These are phyloP conservation scores for Omphalea diandra DNA, from an alignment of 441 rosid genomes.

Conservation along the genomic window DNA sequence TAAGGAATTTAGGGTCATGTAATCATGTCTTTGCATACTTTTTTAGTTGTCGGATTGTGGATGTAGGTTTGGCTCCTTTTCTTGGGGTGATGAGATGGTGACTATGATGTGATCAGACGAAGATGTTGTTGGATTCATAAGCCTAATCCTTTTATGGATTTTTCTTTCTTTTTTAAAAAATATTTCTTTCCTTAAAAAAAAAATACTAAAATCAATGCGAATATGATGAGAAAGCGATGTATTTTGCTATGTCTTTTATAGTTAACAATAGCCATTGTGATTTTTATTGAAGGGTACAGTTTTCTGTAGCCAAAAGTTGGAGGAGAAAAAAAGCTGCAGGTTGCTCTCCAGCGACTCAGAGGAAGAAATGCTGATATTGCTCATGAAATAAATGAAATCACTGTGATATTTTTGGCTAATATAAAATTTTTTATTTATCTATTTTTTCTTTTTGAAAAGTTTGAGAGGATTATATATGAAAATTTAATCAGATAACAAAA, in stretches of 20 bases:
- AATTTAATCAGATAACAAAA: constrained; percentile 54
- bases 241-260: too few relatives aligned
- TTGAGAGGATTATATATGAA: constrained; percentile 63
- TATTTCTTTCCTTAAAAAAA: too few relatives aligned
- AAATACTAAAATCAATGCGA: too few relatives aligned
- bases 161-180: too few relatives aligned
- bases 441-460: not conserved
- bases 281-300: too few relatives aligned
- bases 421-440: not conserved
- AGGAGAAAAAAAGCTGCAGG: constrained; percentile 39
- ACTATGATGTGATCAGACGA: too few relatives aligned
- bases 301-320: constrained; percentile 41
- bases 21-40: not conserved
- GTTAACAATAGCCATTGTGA: too few relatives aligned
- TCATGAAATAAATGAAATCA: constrained; percentile 39
- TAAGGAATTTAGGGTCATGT: not conserved
- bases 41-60: not conserved
- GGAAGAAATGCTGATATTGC: constrained; percentile 41
- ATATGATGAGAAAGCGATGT: too few relatives aligned
- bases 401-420: not conserved
- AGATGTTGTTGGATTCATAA: too few relatives aligned
- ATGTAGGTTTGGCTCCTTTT: not conserved
- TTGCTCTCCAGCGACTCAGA: constrained; percentile 37
- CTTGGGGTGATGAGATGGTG: too few relatives aligned
- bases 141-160: too few relatives aligned